Evolutionary conservation across 2,329 filamentous ascomycete species (phyloP), one percentile per base, ranked within the genome.

Genomic region (Tolypocladium tropicale): DNA sequence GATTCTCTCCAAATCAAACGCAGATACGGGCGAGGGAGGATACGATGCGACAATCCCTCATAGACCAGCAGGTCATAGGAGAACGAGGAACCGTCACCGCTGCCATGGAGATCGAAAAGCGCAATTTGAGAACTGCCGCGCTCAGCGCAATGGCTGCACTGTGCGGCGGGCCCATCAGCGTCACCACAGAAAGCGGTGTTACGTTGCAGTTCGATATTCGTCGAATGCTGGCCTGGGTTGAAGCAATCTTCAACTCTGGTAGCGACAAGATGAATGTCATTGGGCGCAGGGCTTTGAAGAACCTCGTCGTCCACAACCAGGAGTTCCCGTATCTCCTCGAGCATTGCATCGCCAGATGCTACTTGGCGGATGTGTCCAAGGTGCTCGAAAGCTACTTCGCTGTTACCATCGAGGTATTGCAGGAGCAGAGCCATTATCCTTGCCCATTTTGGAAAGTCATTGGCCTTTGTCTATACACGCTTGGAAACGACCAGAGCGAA

Each of bases 21-120:
- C 89, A 95, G 61, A 89, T 96, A 43, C 83, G 86, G 6, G 85
- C 86, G 57, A 81, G 90, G 59, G 92, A 96, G 70, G 88, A 95
- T 59, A 88, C 83, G 37, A 95, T 96, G 86, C 82, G 90, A 48
- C 88, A 92, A 62, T 90, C 89, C 3, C 79, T 94, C 61, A 85
- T 95, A 37, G 85, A 93, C 54, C 87, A 90, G 55, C 89, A 94
- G 56, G 83, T 87, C 23, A 72, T 86, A 21, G 84, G 85, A 14
- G 90, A 92, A 66, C 82, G 89, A 61, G 85, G 87, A 5, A 90
- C 86, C 25, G 81, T 89, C 41, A 93, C 89, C 25, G 92, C 92
- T 30, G 89, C 91, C 1, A 94, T 96, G 81, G 94, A 97, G 68
- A 97, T 96, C 62, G 93, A 99, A 72, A 97, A 96, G 75, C 85